Base-by-base conservation (phyloP, 1,284 basidiomycete species). In the Pterulicium gracile region DNA sequence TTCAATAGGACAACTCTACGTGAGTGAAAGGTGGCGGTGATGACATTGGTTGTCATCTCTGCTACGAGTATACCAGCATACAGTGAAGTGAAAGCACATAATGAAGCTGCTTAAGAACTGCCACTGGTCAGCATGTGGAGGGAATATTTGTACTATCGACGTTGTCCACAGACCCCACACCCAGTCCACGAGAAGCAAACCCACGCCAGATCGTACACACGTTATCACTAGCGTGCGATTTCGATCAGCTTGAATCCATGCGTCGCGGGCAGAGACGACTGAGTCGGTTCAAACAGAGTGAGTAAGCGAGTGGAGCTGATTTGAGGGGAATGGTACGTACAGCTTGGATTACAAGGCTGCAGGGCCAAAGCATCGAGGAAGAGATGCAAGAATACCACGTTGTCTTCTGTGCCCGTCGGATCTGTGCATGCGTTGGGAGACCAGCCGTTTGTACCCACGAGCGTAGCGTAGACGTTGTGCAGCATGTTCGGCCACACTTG, bases 241-340 rank as follows among this genome's bases (percentile, higher is more conserved):
- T 74, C n/a, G 56, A 50, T 77, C 74, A 20, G 75, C 73, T 56
- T 75, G 72, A 45, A 75, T 70, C 69, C 70, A 74, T 14, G 73
- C 73, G 49, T 72, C 64, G 45, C 74, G 72, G 3, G 70, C 65
- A 23, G 58, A 53, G 21, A 60, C 42, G 44, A 63, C 60, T 63
- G 27, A 5, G 51, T 21, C 36, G 32, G 35, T 4, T 3, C 14
- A 43, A 22, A 43, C n/a, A n/a, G n/a, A n/a, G n/a, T 43, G n/a
- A n/a, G n/a, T n/a, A n/a, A n/a, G n/a, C n/a, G 14, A 39, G 22
- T 27, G 18, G 4, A 34, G 43, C 17, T 32, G 42, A 13, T 34
- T n/a, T n/a, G n/a, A n/a, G n/a, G n/a, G n/a, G 15, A 15, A 35
- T 4, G n/a, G 36, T 21, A 55, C 65, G 47, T 48, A 71, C 68